These are phyloP conservation scores for Cladosporium colombiae DNA, from an alignment of 2,329 filamentous ascomycete species.

Conservation along the genomic window DNA sequence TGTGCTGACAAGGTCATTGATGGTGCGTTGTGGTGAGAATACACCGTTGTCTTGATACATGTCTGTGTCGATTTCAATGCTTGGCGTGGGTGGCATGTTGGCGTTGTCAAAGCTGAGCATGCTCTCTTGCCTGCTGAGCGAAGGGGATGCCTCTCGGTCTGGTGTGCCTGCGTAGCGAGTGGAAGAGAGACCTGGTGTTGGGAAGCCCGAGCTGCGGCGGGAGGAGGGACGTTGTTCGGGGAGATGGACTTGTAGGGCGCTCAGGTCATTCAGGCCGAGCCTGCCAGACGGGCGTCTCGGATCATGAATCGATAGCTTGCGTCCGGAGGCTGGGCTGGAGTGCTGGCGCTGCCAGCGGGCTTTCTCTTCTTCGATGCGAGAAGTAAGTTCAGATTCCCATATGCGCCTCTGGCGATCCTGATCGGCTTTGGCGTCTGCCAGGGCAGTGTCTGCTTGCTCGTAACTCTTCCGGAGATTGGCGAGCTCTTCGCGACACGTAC, in stretches of 20 bases:
- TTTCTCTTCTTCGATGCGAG: conserved; percentile 66
- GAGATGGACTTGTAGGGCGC: conserved; percentile 23
- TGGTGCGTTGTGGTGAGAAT: conserved; percentile 66
- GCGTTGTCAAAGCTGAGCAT: conserved; percentile 39
- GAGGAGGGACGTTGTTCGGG: conserved; percentile 34
- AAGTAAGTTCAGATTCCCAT: conserved; percentile 58
- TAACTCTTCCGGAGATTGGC: conserved; percentile 65
- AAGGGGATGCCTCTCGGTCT: conserved; percentile 28
- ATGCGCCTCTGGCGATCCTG: conserved; percentile 61
- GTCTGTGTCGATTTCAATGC: conserved; percentile 53
- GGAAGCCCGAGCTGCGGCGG: conserved; percentile 33
- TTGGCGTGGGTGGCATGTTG: conserved; percentile 46
- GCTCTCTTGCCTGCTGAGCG: conserved; percentile 49
- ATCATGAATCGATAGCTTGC: conserved; percentile 43
- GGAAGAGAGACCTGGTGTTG: conserved; percentile 22
- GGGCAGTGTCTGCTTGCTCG: conserved; percentile 63
- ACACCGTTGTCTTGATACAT: conserved; percentile 59
- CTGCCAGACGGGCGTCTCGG: conserved; percentile 33
- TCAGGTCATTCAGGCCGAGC: conserved; percentile 33
- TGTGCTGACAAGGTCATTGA: conserved; percentile 53
- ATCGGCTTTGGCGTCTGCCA: conserved; percentile 59
- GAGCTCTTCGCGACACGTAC: conserved; percentile 60
- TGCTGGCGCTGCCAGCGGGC: conserved; percentile 56
- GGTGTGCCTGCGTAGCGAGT: conserved; percentile 26
- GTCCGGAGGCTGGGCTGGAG: conserved; percentile 37